Percentiles rank a stretch among this genome's conserved stretches.
Conservation (phyloP, 768 basidiomycete species). For the Suillus plorans region DNA sequence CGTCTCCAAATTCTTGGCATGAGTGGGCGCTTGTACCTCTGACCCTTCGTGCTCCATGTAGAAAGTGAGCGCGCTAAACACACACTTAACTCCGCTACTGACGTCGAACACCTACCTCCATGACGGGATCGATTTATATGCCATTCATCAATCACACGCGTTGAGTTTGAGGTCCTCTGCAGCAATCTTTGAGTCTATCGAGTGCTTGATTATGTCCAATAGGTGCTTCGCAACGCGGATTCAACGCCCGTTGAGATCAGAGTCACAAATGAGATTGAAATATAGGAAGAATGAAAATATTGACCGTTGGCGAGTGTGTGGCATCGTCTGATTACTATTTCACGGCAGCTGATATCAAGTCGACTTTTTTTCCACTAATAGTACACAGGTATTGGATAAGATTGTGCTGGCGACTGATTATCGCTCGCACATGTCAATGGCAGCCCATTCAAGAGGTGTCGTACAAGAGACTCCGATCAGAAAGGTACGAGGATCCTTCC, state of each 20-base stretch:
- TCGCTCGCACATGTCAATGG: background rate
- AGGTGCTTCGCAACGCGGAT: conserved; percentile 97
- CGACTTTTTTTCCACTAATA: conserved; percentile 73
- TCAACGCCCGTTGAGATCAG: conserved; percentile 66
- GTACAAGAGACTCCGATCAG: background rate
- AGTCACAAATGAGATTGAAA: conserved; percentile 98
- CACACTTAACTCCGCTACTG: conserved; percentile 88
- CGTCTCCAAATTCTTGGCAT: background rate
- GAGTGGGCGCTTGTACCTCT: conserved; percentile 36
- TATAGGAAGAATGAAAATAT: conserved; percentile 66
- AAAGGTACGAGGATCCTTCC: background rate
- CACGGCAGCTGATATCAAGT: background rate
- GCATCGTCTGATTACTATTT: too few species aligned
- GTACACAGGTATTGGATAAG: conserved; percentile 66
- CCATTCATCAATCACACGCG: conserved; percentile 93
- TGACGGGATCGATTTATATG: conserved; percentile 92
- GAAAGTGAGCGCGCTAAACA: conserved; percentile 99
- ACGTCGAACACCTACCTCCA: conserved; percentile 73
- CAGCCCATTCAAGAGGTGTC: background rate
- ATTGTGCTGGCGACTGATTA: background rate
- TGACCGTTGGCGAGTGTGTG: background rate
- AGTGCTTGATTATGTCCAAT: conserved; percentile 93
- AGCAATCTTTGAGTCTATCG: conserved; percentile 86
- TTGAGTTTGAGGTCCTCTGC: conserved; percentile 95
- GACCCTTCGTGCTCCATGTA: conserved; percentile 94